Evolutionary conservation across 345 rosid species (phyloP), one percentile per base, ranked within the genome.

Genomic region (Alliaria petiolata): DNA sequence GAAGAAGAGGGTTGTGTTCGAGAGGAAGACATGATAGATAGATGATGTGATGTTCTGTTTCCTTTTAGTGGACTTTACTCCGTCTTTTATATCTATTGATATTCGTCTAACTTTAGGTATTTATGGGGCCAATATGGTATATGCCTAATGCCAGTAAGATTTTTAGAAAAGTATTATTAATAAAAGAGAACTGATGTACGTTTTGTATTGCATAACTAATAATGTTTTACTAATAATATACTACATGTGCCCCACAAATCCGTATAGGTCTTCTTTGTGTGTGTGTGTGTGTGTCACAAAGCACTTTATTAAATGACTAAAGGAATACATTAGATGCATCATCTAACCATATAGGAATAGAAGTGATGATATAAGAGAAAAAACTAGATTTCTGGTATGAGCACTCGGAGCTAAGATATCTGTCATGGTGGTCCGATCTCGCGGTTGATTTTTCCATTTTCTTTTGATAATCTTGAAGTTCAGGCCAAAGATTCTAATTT

Each of bases 1-100:
- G 84, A 60, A 35, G 84, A 22, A 22, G 25, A 72, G 61, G 52
- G 65, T 61, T 78, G 78, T 51, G 74, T 59, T 50, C 74, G 78
- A 30, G 81, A 57, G 74, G 72, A 74, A 59, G 81, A 72, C 79
- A 77, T 75, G 58, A 47, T 31, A 40, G 31, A 59, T 59, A 60
- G 64, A 38, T 56, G 67, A 45, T 45, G 38, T 53, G 45, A 52
- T 61, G 70, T 30, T 62, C 6, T 63, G 70, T 62, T 1, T 62
- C 26, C 44, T 67, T 50, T 34, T 25, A 68, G 75, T 67, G 74
- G 79, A 69, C 74, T 75, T 63, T 39, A 43, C 69, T 74, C 25
- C 36, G 28, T 42, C 58, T 47, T 74, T 33, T 58, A 46, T 17
- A 61, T 12, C 15, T 72, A 20, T 53, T 64, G 49, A 64, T 44